Evolutionary conservation across 768 basidiomycete species (phyloP), one percentile per base, ranked within the genome.

Genomic region (Suillus bovinus): DNA sequence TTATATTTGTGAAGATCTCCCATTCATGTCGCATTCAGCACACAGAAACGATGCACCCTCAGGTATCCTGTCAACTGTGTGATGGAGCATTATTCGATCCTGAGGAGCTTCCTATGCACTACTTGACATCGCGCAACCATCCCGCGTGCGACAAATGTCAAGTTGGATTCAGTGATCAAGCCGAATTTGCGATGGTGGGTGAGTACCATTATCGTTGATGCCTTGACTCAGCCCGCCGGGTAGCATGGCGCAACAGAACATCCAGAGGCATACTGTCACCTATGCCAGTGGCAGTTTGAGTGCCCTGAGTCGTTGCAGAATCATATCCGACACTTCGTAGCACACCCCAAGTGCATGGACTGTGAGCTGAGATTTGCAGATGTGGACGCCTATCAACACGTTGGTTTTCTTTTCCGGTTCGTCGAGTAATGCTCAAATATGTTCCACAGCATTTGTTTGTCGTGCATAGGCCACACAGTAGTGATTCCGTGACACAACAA

Each of bases 341-440:
- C 65, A 20, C 84, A 84, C 68, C 81, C 84, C 3, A 79, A 77
- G 59, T 84, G 84, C 60, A 63, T 69, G 29, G 67, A 71, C 34
- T 84, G 83, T 58, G 67, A 71, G n/a, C 57, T 76, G 50, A 79
- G 81, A 34, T 83, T 82, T 61, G 64, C 71, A 50, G 78, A 81
- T 61, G 69, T 74, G 29, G 72, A 72, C 49, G 71, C 72, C 2
- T 74, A 78, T 62, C 70, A 76, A 62, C 66, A 76, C 54, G 82
- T 82, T 61, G 60, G 76, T 58, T 59, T 49, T 54, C 29, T 41
- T 17, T 27, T 38, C 27, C 36, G 47, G 33, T 5, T 39, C 9
- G 6, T 44, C 33, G 55, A 68, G 24, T 62, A 57, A 50, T 17
- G 14, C 44, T 20, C 56, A 42, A 41, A 60, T 11, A 6, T 22